phyloP scores from a whole-genome alignment of 257 asterid genomes.

The Vinca minor region DNA sequence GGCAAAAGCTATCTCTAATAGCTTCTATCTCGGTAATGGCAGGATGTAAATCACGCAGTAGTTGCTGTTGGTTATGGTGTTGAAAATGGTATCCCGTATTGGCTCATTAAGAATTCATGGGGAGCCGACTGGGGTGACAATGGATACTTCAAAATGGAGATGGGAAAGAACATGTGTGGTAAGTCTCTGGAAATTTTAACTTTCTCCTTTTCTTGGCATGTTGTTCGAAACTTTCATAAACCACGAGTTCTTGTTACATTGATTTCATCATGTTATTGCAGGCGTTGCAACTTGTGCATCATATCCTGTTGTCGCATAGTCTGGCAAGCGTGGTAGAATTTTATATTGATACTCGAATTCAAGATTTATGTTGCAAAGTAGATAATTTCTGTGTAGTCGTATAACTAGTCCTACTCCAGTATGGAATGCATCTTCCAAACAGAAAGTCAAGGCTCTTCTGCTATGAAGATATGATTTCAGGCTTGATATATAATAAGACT shows the following conservation, averaged over 20 bases:
- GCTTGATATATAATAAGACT: background rate
- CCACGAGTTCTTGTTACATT: background rate
- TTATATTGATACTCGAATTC: background rate
- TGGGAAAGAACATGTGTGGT: slow-evolving; percentile 99
- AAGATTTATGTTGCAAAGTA: background rate
- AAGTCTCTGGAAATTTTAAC: slow-evolving; percentile 23
- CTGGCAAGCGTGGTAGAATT: background rate
- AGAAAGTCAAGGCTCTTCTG: background rate
- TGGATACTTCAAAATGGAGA: slow-evolving; percentile 93
- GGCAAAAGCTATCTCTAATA: background rate
- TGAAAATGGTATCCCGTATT: slow-evolving; percentile 68
- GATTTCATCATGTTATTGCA: slow-evolving; percentile 19
- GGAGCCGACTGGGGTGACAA: slow-evolving; percentile 88
- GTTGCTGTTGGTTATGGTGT: slow-evolving; percentile 93
- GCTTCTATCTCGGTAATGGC: slow-evolving; percentile 5
- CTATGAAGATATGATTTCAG: background rate
- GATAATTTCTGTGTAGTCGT: background rate
- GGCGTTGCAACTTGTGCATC: slow-evolving; percentile 78
- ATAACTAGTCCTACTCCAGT: background rate
- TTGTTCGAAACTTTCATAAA: background rate
- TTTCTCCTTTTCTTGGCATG: background rate
- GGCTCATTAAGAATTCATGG: slow-evolving; percentile 98
- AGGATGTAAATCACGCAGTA: slow-evolving; percentile 98
- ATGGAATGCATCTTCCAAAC: background rate
- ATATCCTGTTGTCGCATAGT: slow-evolving; percentile 45